Base-by-base conservation (phyloP, 2,329 filamentous ascomycete genomes). In the Neofusicoccum laricinum region DNA sequence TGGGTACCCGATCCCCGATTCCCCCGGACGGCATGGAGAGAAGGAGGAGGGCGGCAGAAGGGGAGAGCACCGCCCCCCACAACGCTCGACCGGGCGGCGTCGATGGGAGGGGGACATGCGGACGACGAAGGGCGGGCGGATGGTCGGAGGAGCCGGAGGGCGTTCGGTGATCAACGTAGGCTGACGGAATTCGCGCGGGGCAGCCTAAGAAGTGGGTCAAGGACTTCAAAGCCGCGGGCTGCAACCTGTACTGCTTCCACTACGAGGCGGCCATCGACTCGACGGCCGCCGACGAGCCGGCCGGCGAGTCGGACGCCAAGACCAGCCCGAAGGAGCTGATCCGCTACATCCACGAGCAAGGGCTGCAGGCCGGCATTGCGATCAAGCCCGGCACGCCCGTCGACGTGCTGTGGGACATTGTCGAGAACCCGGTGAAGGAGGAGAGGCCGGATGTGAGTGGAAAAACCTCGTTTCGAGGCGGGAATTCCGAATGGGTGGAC, bases 231-330 rank as follows among this genome's bases (percentile, higher is more conserved):
- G 88, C 90, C 61, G 95, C 93, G 66, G 95, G 95, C 62, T 97
- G 93, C 79, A 93, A 99, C 78, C 85, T 99, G n/a, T 99, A 99
- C 84, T 98, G 95, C 84, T 99, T 99, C 84, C 95, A 99, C 84
- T 98, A 98, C 80, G 95, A 99, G 81, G 95, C 95, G 30, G 95
- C 95, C 68, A 86, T 95, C 55, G 79, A 82, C 69, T 96, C 92
- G 58, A 91, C 90, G 48, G 92, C 91, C 40, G 93, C 93, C 72
- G 92, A 93, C 74, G 87, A 85, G 63, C 93, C 94, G 53, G 87
- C 90, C 70, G 85, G 84, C 64, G 84, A 81, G 62, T 87, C 87
- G 14, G 90, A 90, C 63, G 77, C 82, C 66, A 90, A 88, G 77
- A 98, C 94, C 2, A 93, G 80, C 72, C 94, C 95, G 4, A 89